A percentile compares a stretch with the other conserved stretches of the same genome.
phyloP scores from a whole-genome alignment of 805 yeast species.

The Nakazawaea siamensis region DNA sequence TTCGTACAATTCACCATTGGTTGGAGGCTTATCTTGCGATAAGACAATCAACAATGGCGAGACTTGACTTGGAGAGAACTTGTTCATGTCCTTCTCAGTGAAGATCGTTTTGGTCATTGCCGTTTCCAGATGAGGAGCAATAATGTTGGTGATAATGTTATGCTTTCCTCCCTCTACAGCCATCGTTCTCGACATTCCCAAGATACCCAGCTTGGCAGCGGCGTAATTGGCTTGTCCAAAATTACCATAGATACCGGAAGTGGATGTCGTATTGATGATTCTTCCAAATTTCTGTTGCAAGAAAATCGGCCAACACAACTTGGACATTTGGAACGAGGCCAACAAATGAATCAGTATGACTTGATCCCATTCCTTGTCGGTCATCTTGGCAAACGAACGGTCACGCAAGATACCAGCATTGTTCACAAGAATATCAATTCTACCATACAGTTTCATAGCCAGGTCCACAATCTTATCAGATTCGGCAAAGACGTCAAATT shows the following conservation, averaged over 20 bases:
- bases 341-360: conserved; percentile 75
- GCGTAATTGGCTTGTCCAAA: conserved; percentile 97
- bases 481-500: conserved; percentile 71
- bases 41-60: conserved; percentile 83
- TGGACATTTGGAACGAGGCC: conserved; percentile 75
- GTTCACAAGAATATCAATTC: conserved; percentile 78
- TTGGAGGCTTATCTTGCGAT: conserved; percentile 65
- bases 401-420: conserved; percentile 95
- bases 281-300: conserved; percentile 70
- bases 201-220: conserved; percentile 83
- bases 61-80: conserved; percentile 79
- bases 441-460: conserved; percentile 70
- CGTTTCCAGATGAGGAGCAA: conserved; percentile 98
- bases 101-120: conserved; percentile 92
- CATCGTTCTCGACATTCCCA: conserved; percentile 77
- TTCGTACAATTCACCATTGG: conserved; percentile 79
- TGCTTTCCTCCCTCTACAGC: conserved; percentile 85
- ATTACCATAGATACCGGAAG: conserved; percentile 95
- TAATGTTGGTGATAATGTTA: conserved; percentile 68
- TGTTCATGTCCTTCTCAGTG: conserved; percentile 69
- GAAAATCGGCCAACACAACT: conserved; percentile 91
- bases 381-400: conserved; percentile 77
- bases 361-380: conserved; percentile 73
- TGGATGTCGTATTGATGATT: conserved; percentile 84
- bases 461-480: conserved; percentile 70